phyloP scores from a whole-genome alignment of 176 grass and related monocot species.

The Ampelocalamus luodianensis region DNA sequence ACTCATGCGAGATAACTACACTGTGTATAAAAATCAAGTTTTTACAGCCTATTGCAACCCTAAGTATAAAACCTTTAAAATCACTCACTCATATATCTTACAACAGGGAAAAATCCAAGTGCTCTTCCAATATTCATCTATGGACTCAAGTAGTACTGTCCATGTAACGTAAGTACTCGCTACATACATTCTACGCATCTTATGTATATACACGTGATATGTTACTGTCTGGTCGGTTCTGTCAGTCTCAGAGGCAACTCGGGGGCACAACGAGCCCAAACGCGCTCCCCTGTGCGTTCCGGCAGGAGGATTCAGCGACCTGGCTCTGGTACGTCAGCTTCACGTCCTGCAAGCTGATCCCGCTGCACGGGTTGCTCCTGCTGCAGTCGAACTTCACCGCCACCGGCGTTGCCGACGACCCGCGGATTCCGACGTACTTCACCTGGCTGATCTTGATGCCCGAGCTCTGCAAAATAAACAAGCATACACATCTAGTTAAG shows the following conservation, averaged over 20 bases:
- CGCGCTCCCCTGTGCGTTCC: slow-evolving; percentile 59
- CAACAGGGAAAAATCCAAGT: not conserved
- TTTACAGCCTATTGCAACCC: not conserved
- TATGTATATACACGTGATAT: too few species aligned
- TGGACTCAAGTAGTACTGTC: not conserved
- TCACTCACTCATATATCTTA: not conserved
- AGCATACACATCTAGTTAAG: not conserved
- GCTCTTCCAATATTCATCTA: not conserved
- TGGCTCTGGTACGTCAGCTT: slow-evolving; percentile 55
- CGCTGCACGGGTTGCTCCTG: slow-evolving; percentile 77
- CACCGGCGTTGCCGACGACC: slow-evolving; percentile 67
- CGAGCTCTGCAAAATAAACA: slow-evolving; percentile 44
- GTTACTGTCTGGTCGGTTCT: too few species aligned
- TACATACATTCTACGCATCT: not conserved
- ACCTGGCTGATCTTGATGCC: slow-evolving; percentile 79
- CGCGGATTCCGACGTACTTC: slow-evolving; percentile 57
- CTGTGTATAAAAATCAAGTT: not conserved
- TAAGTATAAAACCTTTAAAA: not conserved
- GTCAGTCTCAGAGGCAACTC: slow-evolving; percentile 60
- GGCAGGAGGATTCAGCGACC: slow-evolving; percentile 52
- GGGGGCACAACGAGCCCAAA: slow-evolving; percentile 59
- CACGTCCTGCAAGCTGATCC: slow-evolving; percentile 71
- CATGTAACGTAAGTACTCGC: not conserved
- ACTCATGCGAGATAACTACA: too few species aligned
- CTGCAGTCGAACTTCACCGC: slow-evolving; percentile 86